phyloP scores from a whole-genome alignment of 1,284 basidiomycete species.

The Cerrena zonata region DNA sequence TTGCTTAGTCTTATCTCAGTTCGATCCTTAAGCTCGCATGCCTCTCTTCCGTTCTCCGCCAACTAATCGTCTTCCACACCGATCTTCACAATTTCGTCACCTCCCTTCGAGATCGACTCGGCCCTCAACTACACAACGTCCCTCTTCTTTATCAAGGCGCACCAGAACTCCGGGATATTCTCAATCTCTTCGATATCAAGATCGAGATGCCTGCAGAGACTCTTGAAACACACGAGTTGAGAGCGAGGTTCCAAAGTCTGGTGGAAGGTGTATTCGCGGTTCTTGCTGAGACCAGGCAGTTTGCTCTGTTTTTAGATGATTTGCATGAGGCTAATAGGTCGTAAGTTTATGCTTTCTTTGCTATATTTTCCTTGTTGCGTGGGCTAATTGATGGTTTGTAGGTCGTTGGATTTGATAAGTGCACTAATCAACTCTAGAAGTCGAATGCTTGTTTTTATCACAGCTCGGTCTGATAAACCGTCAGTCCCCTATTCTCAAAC shows the following conservation, averaged over 20 bases:
- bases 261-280: constrained; percentile 64
- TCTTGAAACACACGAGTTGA: constrained; percentile 51
- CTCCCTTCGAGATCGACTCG: constrained; percentile 50
- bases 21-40: constrained; percentile 45
- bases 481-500: constrained; percentile 23
- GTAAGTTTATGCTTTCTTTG: constrained; percentile 31
- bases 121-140: constrained; percentile 62
- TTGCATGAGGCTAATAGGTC: constrained; percentile 68
- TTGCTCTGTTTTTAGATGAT: constrained; percentile 67
- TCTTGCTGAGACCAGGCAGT: constrained; percentile 59
- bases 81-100: constrained; percentile 64
- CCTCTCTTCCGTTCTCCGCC: constrained; percentile 61
- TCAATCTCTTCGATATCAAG: constrained; percentile 48
- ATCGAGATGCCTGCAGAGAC: constrained; percentile 48
- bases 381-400: constrained; percentile 18
- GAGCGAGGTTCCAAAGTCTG: constrained; percentile 61
- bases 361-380: neutral
- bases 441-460: constrained; percentile 63
- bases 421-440: constrained; percentile 59
- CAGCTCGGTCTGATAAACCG: constrained; percentile 55
- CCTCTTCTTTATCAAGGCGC: constrained; percentile 64
- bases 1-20: constrained; percentile 2
- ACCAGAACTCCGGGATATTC: constrained; percentile 59
- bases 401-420: constrained; percentile 58
- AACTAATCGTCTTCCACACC: constrained; percentile 65